Percentiles rank a stretch among this genome's conserved stretches.
Evolutionary conservation across 2,329 filamentous ascomycete species (phyloP).

Genomic region (Cladosporium velox): DNA sequence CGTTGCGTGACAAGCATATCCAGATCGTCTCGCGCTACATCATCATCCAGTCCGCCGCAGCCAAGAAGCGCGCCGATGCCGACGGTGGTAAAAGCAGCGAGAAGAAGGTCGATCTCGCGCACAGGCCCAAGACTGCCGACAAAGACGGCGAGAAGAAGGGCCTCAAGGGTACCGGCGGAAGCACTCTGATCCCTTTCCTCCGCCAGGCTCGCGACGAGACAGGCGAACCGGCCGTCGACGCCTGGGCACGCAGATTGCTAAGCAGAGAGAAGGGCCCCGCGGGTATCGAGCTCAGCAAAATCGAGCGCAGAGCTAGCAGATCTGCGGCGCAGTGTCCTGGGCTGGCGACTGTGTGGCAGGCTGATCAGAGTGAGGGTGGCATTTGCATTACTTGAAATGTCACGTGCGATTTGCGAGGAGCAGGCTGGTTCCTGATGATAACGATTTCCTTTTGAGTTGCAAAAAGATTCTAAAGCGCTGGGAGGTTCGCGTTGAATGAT

Average conservation of each 20-base stretch:
- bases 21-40: slow-evolving; percentile 96
- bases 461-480: not conserved
- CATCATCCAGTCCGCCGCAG: slow-evolving; percentile 80
- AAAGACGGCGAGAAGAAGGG: slow-evolving; percentile 50
- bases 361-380: slow-evolving; percentile 19
- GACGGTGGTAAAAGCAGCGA: slow-evolving; percentile 34
- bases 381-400: slow-evolving; percentile 8
- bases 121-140: slow-evolving; percentile 18
- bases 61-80: slow-evolving; percentile 49
- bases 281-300: slow-evolving; percentile 25
- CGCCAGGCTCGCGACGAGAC: slow-evolving; percentile 98
- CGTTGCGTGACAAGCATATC: slow-evolving; percentile 90
- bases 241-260: slow-evolving; percentile 61
- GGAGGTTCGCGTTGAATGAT: not conserved
- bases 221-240: slow-evolving; percentile 80
- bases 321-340: slow-evolving; percentile 17
- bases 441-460: not conserved
- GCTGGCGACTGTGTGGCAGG: slow-evolving; percentile 15
- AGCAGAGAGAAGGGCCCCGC: slow-evolving; percentile 51
- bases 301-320: slow-evolving; percentile 14
- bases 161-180: slow-evolving; percentile 88
- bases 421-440: not conserved
- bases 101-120: slow-evolving; percentile 61
- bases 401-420: not conserved
- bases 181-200: slow-evolving; percentile 89